Evolutionary conservation across 1,139 yeast species (phyloP).

Genomic region (Geotrichum klebahnii): DNA sequence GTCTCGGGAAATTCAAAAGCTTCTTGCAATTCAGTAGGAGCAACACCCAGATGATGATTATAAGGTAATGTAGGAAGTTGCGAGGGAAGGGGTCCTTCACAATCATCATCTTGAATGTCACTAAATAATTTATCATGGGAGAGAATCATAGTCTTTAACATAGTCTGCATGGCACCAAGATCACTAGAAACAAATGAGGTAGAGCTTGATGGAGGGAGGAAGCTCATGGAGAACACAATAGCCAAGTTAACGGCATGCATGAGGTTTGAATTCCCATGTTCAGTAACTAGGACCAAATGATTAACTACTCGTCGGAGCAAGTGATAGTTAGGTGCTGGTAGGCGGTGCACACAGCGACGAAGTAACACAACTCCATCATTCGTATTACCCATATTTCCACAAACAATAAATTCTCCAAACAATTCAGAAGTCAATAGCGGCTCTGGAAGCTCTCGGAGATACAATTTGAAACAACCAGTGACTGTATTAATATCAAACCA

Average conservation of each 20-base stretch:
- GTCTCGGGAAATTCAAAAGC: not conserved
- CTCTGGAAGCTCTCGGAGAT: conserved; percentile 83
- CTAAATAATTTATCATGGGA: conserved; percentile 33
- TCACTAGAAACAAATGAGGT: conserved; percentile 31
- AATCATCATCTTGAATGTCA: conserved; percentile 17
- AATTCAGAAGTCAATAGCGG: conserved; percentile 65
- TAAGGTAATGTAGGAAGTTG: conserved; percentile 8
- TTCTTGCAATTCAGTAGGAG: conserved; percentile 1
- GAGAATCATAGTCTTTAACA: conserved; percentile 39
- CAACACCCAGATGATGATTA: conserved; percentile 15
- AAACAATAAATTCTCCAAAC: conserved; percentile 48
- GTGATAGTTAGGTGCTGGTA: conserved; percentile 65
- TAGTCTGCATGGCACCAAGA: conserved; percentile 40
- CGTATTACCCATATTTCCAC: conserved; percentile 24
- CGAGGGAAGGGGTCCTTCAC: conserved; percentile 13
- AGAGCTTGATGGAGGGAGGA: conserved; percentile 38
- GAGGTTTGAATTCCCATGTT: conserved; percentile 56
- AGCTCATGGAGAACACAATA: conserved; percentile 66
- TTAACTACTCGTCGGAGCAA: conserved; percentile 61
- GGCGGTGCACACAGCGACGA: conserved; percentile 43
- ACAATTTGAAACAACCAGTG: conserved; percentile 84
- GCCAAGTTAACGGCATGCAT: conserved; percentile 81
- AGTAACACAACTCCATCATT: conserved; percentile 43
- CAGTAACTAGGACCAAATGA: conserved; percentile 61
- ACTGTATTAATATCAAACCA: conserved; percentile 82